Evolutionary conservation across 1,139 yeast genomes (phyloP).

Genomic region (Protomyces pachydermus): DNA sequence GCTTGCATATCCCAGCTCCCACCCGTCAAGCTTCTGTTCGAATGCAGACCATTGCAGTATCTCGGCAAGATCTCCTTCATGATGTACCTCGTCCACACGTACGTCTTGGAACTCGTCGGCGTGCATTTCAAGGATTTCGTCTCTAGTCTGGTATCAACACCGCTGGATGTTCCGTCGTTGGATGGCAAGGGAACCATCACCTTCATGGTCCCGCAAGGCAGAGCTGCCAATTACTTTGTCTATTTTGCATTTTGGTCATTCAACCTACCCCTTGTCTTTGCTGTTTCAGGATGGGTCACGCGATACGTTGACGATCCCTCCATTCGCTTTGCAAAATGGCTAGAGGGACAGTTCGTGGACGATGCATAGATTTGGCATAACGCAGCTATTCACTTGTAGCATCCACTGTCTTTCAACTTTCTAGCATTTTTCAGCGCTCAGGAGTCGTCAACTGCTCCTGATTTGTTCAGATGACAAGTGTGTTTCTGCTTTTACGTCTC

Average conservation of each 20-base stretch:
- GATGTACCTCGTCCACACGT: conserved; percentile 17
- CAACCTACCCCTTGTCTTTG: conserved; percentile 1
- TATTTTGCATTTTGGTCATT: conserved; percentile 5
- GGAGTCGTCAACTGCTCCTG: no score
- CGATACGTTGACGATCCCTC: conserved; percentile 9
- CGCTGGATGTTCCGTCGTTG: neutral
- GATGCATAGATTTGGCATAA: neutral
- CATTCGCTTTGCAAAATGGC: conserved; percentile 6
- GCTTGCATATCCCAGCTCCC: conserved; percentile 9
- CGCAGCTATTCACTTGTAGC: no score
- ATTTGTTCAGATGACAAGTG: no score
- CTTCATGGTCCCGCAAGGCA: neutral
- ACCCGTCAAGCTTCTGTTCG: neutral
- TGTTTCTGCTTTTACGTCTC: no score
- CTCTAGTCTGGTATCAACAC: neutral
- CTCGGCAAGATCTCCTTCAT: conserved; percentile 21
- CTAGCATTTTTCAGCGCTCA: no score
- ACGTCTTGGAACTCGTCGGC: neutral
- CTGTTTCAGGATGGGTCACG: conserved; percentile 6
- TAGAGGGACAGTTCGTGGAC: conserved; percentile 2
- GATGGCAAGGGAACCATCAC: neutral
- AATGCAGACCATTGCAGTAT: conserved; percentile 6
- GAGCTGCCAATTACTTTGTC: neutral
- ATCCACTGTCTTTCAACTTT: no score
- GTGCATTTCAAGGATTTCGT: neutral